phyloP scores from a whole-genome alignment of 2,329 filamentous ascomycete genomes.

The Elsinoe fawcettii region DNA sequence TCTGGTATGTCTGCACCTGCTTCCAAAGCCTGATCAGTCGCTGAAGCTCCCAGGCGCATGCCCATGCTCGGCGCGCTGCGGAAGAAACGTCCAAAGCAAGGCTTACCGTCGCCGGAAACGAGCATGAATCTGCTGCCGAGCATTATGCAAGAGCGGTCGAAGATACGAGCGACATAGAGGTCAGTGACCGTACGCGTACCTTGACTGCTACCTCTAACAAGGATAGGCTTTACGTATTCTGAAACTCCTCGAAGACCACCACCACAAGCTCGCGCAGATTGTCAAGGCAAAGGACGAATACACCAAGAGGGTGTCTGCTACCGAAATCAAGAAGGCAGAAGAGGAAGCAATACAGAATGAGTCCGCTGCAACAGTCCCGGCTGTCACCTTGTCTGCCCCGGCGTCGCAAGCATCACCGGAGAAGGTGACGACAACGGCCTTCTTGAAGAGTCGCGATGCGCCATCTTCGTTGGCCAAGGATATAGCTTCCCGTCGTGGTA shows the following conservation, averaged over 20 bases:
- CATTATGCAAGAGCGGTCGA: slow-evolving; percentile 81
- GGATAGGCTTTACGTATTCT: slow-evolving; percentile 74
- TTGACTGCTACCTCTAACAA: slow-evolving; percentile 26
- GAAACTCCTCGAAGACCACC: slow-evolving; percentile 77
- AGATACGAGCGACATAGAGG: slow-evolving; percentile 56
- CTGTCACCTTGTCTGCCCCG: slow-evolving; percentile 19
- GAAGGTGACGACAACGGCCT: slow-evolving; percentile 5
- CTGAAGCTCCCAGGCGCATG: slow-evolving; percentile 57
- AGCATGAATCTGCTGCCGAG: slow-evolving; percentile 79
- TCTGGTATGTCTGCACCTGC: not conserved
- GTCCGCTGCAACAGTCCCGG: not conserved
- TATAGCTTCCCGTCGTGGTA: slow-evolving; percentile 32
- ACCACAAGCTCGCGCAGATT: slow-evolving; percentile 72
- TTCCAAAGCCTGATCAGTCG: not conserved
- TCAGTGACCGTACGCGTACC: slow-evolving; percentile 23
- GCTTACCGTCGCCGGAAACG: slow-evolving; percentile 73
- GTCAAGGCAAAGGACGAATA: slow-evolving; percentile 55
- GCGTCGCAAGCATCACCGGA: not conserved
- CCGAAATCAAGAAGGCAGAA: slow-evolving; percentile 8
- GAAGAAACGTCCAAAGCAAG: slow-evolving; percentile 61
- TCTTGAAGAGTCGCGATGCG: slow-evolving; percentile 24
- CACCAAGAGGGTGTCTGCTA: slow-evolving; percentile 9
- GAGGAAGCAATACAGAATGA: slow-evolving; percentile 13
- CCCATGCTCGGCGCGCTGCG: slow-evolving; percentile 78
- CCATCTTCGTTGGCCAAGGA: slow-evolving; percentile 32